Evolutionary conservation across 2,329 filamentous ascomycete species (phyloP).

Genomic region (Penicillium concentricum): DNA sequence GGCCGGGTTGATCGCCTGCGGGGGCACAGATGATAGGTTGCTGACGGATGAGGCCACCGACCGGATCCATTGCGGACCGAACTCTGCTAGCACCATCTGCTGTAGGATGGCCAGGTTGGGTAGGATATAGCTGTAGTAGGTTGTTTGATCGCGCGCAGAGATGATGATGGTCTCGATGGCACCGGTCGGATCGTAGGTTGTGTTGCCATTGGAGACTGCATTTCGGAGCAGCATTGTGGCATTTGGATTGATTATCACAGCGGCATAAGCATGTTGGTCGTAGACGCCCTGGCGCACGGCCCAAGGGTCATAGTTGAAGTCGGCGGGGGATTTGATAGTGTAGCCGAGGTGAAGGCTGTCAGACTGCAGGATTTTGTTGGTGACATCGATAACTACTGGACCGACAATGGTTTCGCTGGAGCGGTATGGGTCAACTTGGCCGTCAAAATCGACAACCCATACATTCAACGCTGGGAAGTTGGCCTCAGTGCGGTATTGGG

Average conservation of each 20-base stretch:
- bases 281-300: slow-evolving; percentile 60
- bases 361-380: slow-evolving; percentile 44
- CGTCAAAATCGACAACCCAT: slow-evolving; percentile 65
- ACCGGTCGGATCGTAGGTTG: slow-evolving; percentile 60
- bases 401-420: slow-evolving; percentile 56
- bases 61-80: slow-evolving; percentile 47
- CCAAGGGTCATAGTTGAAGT: slow-evolving; percentile 57
- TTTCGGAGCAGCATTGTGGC: slow-evolving; percentile 58
- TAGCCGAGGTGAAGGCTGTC: slow-evolving; percentile 51
- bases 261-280: slow-evolving; percentile 59
- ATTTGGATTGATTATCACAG: slow-evolving; percentile 62
- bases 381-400: slow-evolving; percentile 50
- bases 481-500: slow-evolving; percentile 52
- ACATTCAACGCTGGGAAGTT: slow-evolving; percentile 53
- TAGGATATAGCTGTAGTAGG: slow-evolving; percentile 53
- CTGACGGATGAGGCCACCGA: slow-evolving; percentile 34
- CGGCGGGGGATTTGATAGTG: slow-evolving; percentile 46
- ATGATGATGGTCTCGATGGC: slow-evolving; percentile 58
- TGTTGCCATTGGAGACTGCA: slow-evolving; percentile 56
- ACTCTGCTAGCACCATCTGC: slow-evolving; percentile 47
- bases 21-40: slow-evolving; percentile 46
- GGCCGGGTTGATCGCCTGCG: slow-evolving; percentile 56
- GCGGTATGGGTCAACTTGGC: slow-evolving; percentile 53
- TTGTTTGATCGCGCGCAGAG: slow-evolving; percentile 57
- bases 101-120: slow-evolving; percentile 53